A percentile compares a stretch with the other conserved stretches of the same genome.
These are phyloP conservation scores for Lojkania enalia DNA, from an alignment of 2,329 filamentous ascomycete genomes.

Conservation along the genomic window DNA sequence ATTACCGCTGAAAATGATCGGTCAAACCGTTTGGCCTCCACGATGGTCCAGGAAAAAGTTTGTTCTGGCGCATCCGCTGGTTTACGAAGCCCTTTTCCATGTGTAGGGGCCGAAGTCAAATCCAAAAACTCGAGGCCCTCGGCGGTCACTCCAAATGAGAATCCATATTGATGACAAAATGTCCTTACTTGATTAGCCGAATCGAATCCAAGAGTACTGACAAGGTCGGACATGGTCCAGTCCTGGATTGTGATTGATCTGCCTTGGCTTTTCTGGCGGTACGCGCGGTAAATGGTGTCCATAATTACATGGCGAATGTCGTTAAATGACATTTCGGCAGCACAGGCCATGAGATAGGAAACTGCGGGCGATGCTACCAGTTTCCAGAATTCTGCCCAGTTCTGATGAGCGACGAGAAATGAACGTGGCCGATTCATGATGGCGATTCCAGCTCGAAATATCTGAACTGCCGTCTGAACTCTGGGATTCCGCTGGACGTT, in stretches of 20 bases:
- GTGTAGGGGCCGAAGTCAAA: slow-evolving; percentile 51
- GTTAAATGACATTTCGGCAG: slow-evolving; percentile 65
- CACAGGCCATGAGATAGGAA: slow-evolving; percentile 66
- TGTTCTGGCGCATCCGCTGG: slow-evolving; percentile 44
- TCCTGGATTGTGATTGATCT: slow-evolving; percentile 51
- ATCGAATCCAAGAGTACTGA: slow-evolving; percentile 59
- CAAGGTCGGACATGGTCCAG: slow-evolving; percentile 60
- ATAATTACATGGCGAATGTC: slow-evolving; percentile 60
- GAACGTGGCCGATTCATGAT: slow-evolving; percentile 56
- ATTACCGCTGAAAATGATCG: slow-evolving; percentile 61
- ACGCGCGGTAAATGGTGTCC: slow-evolving; percentile 58
- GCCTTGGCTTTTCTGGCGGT: slow-evolving; percentile 56
- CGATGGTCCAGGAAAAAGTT: slow-evolving; percentile 56
- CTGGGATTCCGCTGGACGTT: slow-evolving; percentile 55
- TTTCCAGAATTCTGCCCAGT: slow-evolving; percentile 62
- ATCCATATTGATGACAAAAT: slow-evolving; percentile 59
- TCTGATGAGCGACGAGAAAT: slow-evolving; percentile 60
- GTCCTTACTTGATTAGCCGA: slow-evolving; percentile 55
- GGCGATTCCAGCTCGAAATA: slow-evolving; percentile 61
- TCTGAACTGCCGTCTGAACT: slow-evolving; percentile 59
- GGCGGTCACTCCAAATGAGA: slow-evolving; percentile 53
- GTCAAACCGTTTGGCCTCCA: slow-evolving; percentile 62
- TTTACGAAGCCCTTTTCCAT: slow-evolving; percentile 14
- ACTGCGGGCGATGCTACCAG: slow-evolving; percentile 58
- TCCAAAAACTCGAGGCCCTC: slow-evolving; percentile 57